Percentiles rank a stretch among this genome's conserved stretches.
phyloP scores from a whole-genome alignment of 345 rosid species.

The Theobroma cacao region DNA sequence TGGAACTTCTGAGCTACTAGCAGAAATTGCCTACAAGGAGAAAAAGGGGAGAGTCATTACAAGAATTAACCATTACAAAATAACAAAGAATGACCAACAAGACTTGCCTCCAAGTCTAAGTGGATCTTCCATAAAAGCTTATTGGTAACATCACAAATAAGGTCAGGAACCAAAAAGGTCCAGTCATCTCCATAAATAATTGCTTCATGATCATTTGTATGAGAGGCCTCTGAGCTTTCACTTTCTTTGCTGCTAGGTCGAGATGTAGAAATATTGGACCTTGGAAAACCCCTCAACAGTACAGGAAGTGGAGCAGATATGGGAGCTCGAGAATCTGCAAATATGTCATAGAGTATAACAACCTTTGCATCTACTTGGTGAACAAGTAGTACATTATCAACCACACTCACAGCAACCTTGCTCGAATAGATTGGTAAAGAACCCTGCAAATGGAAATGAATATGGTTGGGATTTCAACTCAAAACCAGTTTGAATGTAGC shows the following conservation, averaged over 20 bases:
- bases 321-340: conserved; percentile 90
- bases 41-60: conserved; percentile 17
- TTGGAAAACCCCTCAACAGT: conserved; percentile 65
- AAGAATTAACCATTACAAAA: not conserved
- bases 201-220: conserved; percentile 48
- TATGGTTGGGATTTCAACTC: not conserved
- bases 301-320: conserved; percentile 98
- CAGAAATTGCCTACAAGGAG: conserved; percentile 79
- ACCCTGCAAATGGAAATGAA: conserved; percentile 51
- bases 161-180: conserved; percentile 91
- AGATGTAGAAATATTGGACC: conserved; percentile 44
- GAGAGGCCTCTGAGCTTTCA: conserved; percentile 49
- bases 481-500: not conserved
- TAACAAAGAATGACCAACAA: conserved; percentile 5
- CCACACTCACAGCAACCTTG: conserved; percentile 81
- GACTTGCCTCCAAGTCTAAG: conserved; percentile 84
- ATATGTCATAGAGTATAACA: conserved; percentile 88
- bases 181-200: conserved; percentile 81
- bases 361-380: conserved; percentile 99
- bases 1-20: conserved; percentile 92
- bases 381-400: conserved; percentile 88
- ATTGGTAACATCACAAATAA: conserved; percentile 69
- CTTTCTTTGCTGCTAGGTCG: conserved; percentile 47
- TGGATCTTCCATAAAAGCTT: conserved; percentile 84
- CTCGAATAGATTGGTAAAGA: conserved; percentile 93